These are phyloP conservation scores for Rosa persica DNA, from an alignment of 306 rosid genomes.

Conservation along the genomic window DNA sequence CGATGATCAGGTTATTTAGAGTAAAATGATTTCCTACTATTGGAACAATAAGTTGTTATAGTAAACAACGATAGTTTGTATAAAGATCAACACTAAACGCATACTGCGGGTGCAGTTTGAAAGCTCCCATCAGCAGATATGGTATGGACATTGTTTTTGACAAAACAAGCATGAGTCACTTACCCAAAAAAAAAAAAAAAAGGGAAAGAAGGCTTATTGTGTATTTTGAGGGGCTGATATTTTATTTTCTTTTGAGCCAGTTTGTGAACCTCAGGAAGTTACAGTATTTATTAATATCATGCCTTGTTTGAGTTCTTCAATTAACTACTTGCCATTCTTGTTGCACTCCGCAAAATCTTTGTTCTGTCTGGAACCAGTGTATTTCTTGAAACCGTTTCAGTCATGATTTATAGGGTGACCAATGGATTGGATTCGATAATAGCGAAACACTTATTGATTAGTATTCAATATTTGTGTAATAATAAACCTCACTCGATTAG, in stretches of 20 bases:
- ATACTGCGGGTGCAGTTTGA: no score
- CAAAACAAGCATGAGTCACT: no score
- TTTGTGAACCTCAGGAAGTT: constrained; percentile 25
- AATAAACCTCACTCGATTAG: neutral
- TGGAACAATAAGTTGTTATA: no score
- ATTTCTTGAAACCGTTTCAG: neutral
- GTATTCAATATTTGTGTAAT: neutral
- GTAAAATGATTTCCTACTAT: no score
- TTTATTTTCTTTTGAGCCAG: constrained; percentile 7
- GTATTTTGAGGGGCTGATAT: constrained; percentile 19
- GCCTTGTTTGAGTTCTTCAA: neutral
- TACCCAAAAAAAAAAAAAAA: neutral
- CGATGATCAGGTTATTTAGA: no score
- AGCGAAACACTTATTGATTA: neutral
- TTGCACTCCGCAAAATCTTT: neutral
- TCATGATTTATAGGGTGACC: neutral
- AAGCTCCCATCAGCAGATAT: no score
- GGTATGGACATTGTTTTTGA: no score
- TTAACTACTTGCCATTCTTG: neutral
- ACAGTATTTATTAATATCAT: neutral
- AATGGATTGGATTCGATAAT: no score
- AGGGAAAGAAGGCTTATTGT: constrained; percentile 3
- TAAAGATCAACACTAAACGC: no score
- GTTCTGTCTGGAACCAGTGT: neutral
- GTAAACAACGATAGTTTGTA: no score